phyloP scores from a whole-genome alignment of 495 filamentous ascomycete species.

The Neurospora sp. region DNA sequence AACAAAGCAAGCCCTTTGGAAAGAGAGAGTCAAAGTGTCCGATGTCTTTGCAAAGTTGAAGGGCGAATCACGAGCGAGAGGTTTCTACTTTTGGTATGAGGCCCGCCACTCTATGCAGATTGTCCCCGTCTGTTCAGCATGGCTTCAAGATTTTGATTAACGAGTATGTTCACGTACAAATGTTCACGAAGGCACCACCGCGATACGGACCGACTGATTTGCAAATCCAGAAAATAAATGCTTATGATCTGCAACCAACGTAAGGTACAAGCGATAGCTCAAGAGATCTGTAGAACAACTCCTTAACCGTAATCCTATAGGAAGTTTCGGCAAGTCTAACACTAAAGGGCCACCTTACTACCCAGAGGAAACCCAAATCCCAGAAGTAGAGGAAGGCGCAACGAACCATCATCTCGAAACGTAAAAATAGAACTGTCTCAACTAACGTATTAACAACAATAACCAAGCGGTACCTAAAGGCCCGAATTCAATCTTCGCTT shows the following conservation, averaged over 20 bases:
- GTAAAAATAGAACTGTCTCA: too few species aligned
- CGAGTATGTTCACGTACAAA: not conserved
- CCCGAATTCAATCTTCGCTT: too few species aligned
- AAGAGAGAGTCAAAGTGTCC: not conserved
- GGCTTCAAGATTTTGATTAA: not conserved
- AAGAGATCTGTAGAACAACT: too few species aligned
- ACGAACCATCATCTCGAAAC: too few species aligned
- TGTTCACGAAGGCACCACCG: not conserved
- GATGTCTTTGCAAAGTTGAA: not conserved
- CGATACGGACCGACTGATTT: not conserved
- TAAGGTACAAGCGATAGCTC: not conserved
- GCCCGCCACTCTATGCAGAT: not conserved
- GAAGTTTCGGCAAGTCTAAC: too few species aligned
- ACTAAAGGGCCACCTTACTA: too few species aligned
- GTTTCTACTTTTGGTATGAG: not conserved
- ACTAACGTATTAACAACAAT: too few species aligned
- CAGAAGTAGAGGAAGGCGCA: too few species aligned
- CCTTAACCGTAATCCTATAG: too few species aligned
- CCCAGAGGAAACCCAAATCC: too few species aligned
- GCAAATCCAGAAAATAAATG: not conserved
- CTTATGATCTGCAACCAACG: not conserved
- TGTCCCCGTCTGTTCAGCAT: not conserved
- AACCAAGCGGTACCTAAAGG: too few species aligned
- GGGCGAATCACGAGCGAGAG: not conserved
- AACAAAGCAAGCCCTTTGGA: not conserved